These are phyloP conservation scores for Penicillium diatomitis DNA, from an alignment of 495 filamentous ascomycete genomes.

Conservation along the genomic window DNA sequence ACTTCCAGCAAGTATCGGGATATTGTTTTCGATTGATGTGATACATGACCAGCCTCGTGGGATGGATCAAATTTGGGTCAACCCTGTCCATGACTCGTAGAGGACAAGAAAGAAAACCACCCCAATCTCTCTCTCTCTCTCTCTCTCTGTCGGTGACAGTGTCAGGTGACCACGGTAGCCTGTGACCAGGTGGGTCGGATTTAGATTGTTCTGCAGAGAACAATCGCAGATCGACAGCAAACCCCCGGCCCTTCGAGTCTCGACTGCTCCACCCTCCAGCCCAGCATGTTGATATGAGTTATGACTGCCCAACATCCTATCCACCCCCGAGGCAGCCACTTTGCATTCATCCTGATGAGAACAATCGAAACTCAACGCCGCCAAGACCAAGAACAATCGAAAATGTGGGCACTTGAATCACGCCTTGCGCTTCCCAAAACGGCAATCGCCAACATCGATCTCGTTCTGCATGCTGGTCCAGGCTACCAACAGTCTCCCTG, in stretches of 20 bases:
- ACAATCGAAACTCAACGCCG: too few relatives aligned
- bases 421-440: too few relatives aligned
- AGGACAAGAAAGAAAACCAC: not conserved
- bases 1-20: not conserved
- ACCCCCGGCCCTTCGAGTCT: not conserved
- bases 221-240: not conserved
- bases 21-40: conserved; percentile 1
- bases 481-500: too few relatives aligned
- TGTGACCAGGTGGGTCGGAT: too few relatives aligned
- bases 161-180: too few relatives aligned
- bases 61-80: too few relatives aligned
- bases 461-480: too few relatives aligned
- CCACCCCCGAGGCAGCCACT: not conserved
- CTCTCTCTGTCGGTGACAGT: not conserved
- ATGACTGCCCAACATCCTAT: not conserved
- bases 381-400: not conserved
- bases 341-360: not conserved
- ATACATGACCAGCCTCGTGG: not conserved
- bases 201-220: not conserved
- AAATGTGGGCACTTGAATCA: not conserved
- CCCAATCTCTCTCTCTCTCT: not conserved
- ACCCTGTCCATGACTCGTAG: too few relatives aligned
- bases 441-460: too few relatives aligned
- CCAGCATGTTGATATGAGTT: not conserved
- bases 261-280: not conserved